phyloP scores from a whole-genome alignment of 2,329 filamentous ascomycete species.

The Penicillium sp. region DNA sequence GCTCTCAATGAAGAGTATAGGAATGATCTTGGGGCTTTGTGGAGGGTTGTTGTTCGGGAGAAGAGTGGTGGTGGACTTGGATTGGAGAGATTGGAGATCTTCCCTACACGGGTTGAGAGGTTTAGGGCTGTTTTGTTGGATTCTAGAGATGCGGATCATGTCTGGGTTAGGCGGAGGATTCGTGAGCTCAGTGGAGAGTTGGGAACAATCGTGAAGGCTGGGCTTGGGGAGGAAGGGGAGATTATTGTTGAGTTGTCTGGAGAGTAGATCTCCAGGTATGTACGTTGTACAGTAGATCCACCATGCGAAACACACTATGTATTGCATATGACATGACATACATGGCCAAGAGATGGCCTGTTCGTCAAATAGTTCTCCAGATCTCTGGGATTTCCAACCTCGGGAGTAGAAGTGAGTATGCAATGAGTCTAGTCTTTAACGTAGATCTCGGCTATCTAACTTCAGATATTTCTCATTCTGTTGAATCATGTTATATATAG shows the following conservation, averaged over 20 bases:
- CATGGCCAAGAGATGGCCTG: background rate
- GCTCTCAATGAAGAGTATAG: constrained; percentile 34
- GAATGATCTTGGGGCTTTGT: constrained; percentile 44
- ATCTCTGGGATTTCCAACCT: background rate
- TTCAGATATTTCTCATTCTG: background rate
- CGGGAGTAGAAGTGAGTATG: background rate
- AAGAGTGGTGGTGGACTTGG: constrained; percentile 12
- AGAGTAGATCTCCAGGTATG: background rate
- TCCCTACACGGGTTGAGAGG: constrained; percentile 36
- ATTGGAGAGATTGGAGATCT: constrained; percentile 34
- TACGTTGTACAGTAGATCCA: background rate
- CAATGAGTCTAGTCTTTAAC: background rate
- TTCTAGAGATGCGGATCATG: constrained; percentile 29
- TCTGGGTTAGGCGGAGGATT: constrained; percentile 24
- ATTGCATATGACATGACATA: background rate
- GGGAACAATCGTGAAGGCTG: background rate
- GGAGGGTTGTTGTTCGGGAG: constrained; percentile 36
- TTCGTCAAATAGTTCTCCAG: background rate
- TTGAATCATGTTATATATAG: background rate
- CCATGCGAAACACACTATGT: background rate
- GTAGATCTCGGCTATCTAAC: background rate
- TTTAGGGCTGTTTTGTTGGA: constrained; percentile 36
- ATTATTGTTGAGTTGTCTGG: background rate
- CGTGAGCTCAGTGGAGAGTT: background rate
- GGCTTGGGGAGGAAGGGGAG: background rate